These are phyloP conservation scores for Phaffia australis DNA, from an alignment of 768 basidiomycete genomes.

Conservation along the genomic window DNA sequence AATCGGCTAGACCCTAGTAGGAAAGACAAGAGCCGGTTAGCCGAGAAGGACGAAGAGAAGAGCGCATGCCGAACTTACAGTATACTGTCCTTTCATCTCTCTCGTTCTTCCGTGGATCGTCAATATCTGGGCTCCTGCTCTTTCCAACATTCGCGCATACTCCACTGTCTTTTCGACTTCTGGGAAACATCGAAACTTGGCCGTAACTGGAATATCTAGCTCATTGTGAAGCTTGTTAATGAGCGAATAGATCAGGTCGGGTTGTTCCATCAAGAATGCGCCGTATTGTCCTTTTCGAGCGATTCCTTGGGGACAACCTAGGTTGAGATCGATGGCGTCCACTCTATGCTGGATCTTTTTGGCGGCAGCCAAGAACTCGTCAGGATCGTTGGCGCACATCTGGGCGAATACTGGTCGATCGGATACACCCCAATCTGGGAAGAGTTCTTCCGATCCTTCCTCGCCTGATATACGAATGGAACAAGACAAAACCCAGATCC, in stretches of 20 bases:
- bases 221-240: slow-evolving; percentile 76
- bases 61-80: slow-evolving; percentile 42
- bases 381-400: slow-evolving; percentile 73
- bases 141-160: slow-evolving; percentile 92
- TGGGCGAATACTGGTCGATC: slow-evolving; percentile 84
- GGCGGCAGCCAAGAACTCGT: slow-evolving; percentile 65
- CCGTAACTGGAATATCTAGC: slow-evolving; percentile 83
- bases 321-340: slow-evolving; percentile 89
- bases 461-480: slow-evolving; percentile 49
- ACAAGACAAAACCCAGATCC: slow-evolving; percentile 30
- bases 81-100: slow-evolving; percentile 79
- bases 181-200: slow-evolving; percentile 87
- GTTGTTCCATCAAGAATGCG: slow-evolving; percentile 84
- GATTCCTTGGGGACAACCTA: slow-evolving; percentile 83
- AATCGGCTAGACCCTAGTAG: slow-evolving; percentile 74
- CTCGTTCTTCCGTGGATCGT: slow-evolving; percentile 85
- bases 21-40: slow-evolving; percentile 3
- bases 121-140: slow-evolving; percentile 86
- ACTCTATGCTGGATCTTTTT: slow-evolving; percentile 63
- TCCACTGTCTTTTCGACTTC: slow-evolving; percentile 75
- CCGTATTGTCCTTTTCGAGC: slow-evolving; percentile 80
- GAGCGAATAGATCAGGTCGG: slow-evolving; percentile 72
- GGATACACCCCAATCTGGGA: slow-evolving; percentile 36
- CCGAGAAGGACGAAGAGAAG: slow-evolving; percentile 12
- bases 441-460: slow-evolving; percentile 54